Conservation (phyloP, 73 alveolate species). For the Paramecium sexaurelia region DNA sequence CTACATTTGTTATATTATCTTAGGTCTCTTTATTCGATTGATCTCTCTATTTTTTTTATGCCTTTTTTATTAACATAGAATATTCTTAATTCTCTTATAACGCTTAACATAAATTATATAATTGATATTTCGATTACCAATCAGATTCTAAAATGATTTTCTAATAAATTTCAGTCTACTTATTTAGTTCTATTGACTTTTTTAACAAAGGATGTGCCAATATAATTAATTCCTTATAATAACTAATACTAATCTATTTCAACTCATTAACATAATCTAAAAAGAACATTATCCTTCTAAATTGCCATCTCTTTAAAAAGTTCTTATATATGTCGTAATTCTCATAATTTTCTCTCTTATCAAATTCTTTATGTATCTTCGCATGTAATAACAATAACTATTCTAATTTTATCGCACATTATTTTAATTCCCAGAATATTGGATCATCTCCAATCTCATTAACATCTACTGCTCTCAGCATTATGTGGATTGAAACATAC, state of each 20-base stretch:
- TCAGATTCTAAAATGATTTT: background rate
- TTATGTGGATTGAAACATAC: background rate
- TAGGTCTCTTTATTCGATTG: background rate
- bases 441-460: slow-evolving; percentile 2
- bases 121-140: background rate
- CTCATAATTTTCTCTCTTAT: background rate
- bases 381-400: background rate
- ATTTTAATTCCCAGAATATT: background rate
- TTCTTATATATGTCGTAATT: background rate
- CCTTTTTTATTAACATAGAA: slow-evolving; percentile 1
- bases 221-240: background rate
- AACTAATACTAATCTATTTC: background rate
- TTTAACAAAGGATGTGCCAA: slow-evolving; percentile 13
- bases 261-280: slow-evolving; percentile 22
- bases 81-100: background rate
- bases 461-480: slow-evolving; percentile 10
- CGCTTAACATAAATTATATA: background rate
- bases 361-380: background rate
- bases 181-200: background rate
- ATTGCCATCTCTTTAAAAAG: background rate
- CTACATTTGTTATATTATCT: background rate
- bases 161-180: background rate
- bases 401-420: background rate
- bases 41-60: background rate
- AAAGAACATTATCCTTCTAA: background rate